Evolutionary conservation across 176 grass and related monocot species (phyloP).

Genomic region (Eremochloa ophiuroides): DNA sequence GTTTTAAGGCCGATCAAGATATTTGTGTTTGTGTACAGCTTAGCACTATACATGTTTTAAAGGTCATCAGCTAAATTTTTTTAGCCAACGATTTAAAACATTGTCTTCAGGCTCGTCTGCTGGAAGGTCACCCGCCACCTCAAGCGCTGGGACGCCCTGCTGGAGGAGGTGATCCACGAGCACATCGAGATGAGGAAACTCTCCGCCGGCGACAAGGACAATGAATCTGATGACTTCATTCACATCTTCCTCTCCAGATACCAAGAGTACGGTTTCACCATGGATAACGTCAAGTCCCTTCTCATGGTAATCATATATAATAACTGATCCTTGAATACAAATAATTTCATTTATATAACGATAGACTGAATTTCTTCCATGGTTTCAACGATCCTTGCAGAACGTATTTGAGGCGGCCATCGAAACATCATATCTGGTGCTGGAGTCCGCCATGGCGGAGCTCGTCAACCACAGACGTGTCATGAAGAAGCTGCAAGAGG

Average conservation of each 20-base stretch:
- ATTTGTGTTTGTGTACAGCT: no score
- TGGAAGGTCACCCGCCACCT: neutral
- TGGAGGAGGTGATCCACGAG: neutral
- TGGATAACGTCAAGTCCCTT: neutral
- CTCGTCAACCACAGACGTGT: neutral
- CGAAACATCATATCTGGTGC: slow-evolving; percentile 1
- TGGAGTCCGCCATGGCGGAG: slow-evolving; percentile 36
- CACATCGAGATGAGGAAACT: neutral
- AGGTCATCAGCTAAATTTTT: no score
- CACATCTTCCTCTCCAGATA: neutral
- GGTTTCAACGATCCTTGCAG: no score
- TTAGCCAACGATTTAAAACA: no score
- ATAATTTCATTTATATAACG: no score
- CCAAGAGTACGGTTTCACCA: neutral
- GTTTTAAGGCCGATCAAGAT: no score
- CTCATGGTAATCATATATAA: neutral
- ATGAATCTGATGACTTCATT: neutral
- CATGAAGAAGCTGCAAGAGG: slow-evolving; percentile 26
- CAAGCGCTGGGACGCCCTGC: neutral
- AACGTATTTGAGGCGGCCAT: neutral
- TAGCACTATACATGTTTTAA: no score
- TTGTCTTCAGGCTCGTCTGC: neutral
- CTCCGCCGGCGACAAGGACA: neutral
- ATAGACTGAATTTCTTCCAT: no score
- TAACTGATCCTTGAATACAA: no score